Evolutionary conservation across 352 stramenopile genomes (phyloP).

Genomic region (Elongisporangium prolatum): DNA sequence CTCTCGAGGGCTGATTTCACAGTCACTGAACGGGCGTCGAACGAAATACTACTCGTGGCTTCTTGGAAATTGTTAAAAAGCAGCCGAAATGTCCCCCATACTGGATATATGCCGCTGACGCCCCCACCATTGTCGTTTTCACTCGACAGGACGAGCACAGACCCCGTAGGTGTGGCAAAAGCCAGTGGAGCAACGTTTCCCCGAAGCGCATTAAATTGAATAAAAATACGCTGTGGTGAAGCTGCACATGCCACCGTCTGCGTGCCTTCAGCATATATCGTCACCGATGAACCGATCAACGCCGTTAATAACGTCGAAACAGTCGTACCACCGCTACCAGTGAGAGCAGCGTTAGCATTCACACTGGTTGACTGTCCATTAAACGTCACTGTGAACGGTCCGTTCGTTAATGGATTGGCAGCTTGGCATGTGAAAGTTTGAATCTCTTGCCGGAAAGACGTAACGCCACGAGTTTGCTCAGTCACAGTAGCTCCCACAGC

Average conservation of each 20-base stretch:
- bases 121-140: slow-evolving; percentile 48
- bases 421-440: slow-evolving; percentile 76
- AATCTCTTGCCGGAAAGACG: slow-evolving; percentile 56
- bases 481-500: slow-evolving; percentile 27
- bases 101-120: slow-evolving; percentile 75
- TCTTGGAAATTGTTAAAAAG: slow-evolving; percentile 35
- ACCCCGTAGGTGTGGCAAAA: slow-evolving; percentile 22
- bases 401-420: slow-evolving; percentile 22
- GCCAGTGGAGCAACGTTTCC: slow-evolving; percentile 57
- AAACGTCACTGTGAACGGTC: slow-evolving; percentile 60
- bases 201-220: slow-evolving; percentile 60
- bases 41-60: slow-evolving; percentile 48
- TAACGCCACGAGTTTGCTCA: slow-evolving; percentile 27
- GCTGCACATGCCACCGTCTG: slow-evolving; percentile 50
- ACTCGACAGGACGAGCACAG: slow-evolving; percentile 27
- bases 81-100: slow-evolving; percentile 85
- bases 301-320: slow-evolving; percentile 23
- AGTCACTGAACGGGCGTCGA: slow-evolving; percentile 44
- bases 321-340: slow-evolving; percentile 15
- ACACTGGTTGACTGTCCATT: slow-evolving; percentile 26
- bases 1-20: slow-evolving; percentile 73
- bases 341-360: slow-evolving; percentile 38
- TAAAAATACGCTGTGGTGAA: slow-evolving; percentile 49
- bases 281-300: slow-evolving; percentile 33
- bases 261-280: slow-evolving; percentile 27